Evolutionary conservation across 75 land plant genomes (phyloP).

Genomic region (Sequoia sempervirens): DNA sequence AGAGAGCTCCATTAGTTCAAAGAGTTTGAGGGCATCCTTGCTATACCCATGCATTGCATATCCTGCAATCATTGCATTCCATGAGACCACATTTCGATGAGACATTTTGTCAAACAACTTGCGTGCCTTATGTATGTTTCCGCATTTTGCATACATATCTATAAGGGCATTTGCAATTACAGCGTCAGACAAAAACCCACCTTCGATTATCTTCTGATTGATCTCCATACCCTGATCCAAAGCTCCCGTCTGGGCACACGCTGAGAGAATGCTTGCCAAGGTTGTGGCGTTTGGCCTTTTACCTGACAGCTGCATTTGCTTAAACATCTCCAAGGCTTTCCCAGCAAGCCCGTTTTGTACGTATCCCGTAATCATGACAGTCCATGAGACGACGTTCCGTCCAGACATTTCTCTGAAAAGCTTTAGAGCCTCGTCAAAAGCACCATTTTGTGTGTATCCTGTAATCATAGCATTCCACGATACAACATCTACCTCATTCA

Average conservation of each 20-base stretch:
- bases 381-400: slow-evolving; percentile 12
- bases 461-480: slow-evolving; percentile 15
- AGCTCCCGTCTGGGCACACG: background rate
- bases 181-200: slow-evolving; percentile 6
- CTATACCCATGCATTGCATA: slow-evolving; percentile 21
- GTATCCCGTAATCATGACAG: slow-evolving; percentile 12
- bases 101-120: slow-evolving; percentile 12
- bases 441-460: slow-evolving; percentile 8
- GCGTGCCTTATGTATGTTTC: slow-evolving; percentile 12
- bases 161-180: slow-evolving; percentile 16
- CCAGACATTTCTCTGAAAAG: background rate
- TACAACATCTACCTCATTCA: background rate
- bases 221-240: slow-evolving; percentile 11
- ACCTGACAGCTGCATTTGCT: slow-evolving; percentile 8
- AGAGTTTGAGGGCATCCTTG: slow-evolving; percentile 12
- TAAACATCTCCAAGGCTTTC: slow-evolving; percentile 6
- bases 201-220: slow-evolving; percentile 16
- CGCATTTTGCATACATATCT: slow-evolving; percentile 22
- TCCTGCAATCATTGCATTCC: slow-evolving; percentile 25
- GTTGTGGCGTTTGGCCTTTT: slow-evolving; percentile 1
- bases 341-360: background rate
- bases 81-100: slow-evolving; percentile 10
- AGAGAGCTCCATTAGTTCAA: slow-evolving; percentile 12
- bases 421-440: background rate
- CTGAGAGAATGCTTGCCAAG: slow-evolving; percentile 7